These are phyloP conservation scores for Vaccinium macrocarpon DNA, from an alignment of 148 eudicot genomes.

Conservation along the genomic window DNA sequence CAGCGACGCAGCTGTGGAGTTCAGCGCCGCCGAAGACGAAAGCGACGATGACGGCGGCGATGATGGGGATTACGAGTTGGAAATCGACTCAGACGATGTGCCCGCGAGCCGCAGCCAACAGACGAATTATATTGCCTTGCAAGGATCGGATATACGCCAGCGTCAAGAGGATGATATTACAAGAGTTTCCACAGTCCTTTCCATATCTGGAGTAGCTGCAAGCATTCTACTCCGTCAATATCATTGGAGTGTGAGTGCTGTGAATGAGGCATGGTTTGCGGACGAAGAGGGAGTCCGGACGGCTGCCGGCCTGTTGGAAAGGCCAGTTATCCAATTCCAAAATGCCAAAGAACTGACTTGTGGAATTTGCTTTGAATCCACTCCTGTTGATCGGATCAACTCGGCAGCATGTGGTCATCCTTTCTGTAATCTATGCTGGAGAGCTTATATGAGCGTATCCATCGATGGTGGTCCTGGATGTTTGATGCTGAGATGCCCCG, in stretches of 20 bases:
- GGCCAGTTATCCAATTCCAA: constrained; percentile 28
- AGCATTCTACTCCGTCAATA: constrained; percentile 60
- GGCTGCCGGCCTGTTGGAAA: constrained; percentile 50
- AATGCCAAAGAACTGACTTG: constrained; percentile 31
- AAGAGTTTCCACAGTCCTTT: constrained; percentile 60
- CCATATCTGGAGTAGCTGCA: constrained; percentile 59
- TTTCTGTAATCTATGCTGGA: constrained; percentile 47
- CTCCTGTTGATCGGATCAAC: constrained; percentile 8
- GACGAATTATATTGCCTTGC: constrained; percentile 50
- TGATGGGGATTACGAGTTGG: no score
- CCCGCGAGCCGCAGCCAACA: neutral
- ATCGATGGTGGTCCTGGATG: constrained; percentile 61
- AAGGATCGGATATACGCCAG: constrained; percentile 51
- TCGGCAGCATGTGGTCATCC: constrained; percentile 50
- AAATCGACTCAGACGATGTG: no score
- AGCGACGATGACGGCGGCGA: no score
- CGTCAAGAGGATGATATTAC: constrained; percentile 63
- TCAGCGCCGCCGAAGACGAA: no score
- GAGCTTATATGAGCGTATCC: constrained; percentile 49
- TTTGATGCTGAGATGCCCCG: constrained; percentile 63
- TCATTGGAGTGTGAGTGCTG: constrained; percentile 66
- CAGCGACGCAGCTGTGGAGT: no score
- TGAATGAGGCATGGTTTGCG: constrained; percentile 79
- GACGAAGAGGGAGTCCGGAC: constrained; percentile 59
- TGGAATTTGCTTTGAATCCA: constrained; percentile 38